Conservation (phyloP, 1,284 basidiomycete species). For the Amylostereum areolatum region DNA sequence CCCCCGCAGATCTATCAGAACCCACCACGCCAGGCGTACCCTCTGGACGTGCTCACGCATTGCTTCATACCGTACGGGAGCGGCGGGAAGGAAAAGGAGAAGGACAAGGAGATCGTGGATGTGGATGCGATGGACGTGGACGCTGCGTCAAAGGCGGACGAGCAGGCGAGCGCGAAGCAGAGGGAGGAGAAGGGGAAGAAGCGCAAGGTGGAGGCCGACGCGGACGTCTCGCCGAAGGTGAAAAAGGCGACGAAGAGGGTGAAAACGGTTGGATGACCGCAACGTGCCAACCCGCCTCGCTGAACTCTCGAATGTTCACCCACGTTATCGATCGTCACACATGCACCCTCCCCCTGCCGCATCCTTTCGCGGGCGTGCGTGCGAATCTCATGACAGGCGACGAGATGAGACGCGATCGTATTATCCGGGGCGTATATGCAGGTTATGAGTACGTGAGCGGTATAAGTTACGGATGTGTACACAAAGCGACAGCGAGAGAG, state of each 20-base stretch:
- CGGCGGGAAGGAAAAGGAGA: slow-evolving; percentile 9
- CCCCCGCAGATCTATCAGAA: slow-evolving; percentile 33
- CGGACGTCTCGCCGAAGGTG: slow-evolving; percentile 27
- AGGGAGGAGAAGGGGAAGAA: slow-evolving; percentile 39
- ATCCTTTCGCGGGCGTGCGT: slow-evolving; percentile 1
- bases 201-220: slow-evolving; percentile 33
- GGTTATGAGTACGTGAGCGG: too few relatives aligned
- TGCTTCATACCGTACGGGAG: slow-evolving; percentile 56
- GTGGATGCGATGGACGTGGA: slow-evolving; percentile 12
- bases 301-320: not conserved
- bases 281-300: not conserved
- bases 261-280: slow-evolving; percentile 20
- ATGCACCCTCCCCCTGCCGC: not conserved
- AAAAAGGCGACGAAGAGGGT: slow-evolving; percentile 37
- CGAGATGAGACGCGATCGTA: too few relatives aligned
- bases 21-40: slow-evolving; percentile 51
- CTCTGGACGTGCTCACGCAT: slow-evolving; percentile 56
- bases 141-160: slow-evolving; percentile 8
- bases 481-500: too few relatives aligned
- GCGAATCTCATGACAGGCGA: not conserved
- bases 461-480: too few relatives aligned
- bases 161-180: slow-evolving; percentile 16
- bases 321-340: not conserved
- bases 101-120: slow-evolving; percentile 13
- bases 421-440: too few relatives aligned